phyloP scores from a whole-genome alignment of 2,329 filamentous ascomycete genomes.

The Hymenoscyphus repandus region DNA sequence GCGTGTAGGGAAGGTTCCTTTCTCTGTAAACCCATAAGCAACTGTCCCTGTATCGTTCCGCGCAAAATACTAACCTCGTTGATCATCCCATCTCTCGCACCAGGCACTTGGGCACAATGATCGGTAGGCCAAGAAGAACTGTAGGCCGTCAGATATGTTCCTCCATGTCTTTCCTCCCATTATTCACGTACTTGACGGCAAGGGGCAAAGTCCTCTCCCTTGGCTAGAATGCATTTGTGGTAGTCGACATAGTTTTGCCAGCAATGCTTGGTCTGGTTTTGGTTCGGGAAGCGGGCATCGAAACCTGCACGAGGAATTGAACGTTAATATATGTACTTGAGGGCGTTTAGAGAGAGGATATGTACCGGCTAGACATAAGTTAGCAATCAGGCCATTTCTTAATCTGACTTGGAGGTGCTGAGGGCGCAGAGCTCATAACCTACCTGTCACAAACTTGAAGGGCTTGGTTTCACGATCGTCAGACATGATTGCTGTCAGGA shows the following conservation, averaged over 20 bases:
- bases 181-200: slow-evolving; percentile 78
- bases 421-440: slow-evolving; percentile 34
- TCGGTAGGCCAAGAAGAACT: slow-evolving; percentile 97
- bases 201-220: slow-evolving; percentile 96
- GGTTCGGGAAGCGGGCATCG: slow-evolving; percentile 98
- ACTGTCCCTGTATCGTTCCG: neutral
- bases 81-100: slow-evolving; percentile 93
- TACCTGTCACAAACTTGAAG: slow-evolving; percentile 99
- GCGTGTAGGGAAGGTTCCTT: slow-evolving; percentile 63
- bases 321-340: slow-evolving; percentile 16
- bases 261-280: slow-evolving; percentile 99
- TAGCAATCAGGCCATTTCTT: slow-evolving; percentile 34
- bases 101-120: slow-evolving; percentile 95
- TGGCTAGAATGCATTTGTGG: slow-evolving; percentile 98
- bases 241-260: slow-evolving; percentile 99
- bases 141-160: slow-evolving; percentile 23
- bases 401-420: slow-evolving; percentile 13
- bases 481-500: slow-evolving; percentile 67
- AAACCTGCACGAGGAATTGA: slow-evolving; percentile 60
- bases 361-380: slow-evolving; percentile 43
- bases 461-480: slow-evolving; percentile 94
- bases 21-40: slow-evolving; percentile 42
- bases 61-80: slow-evolving; percentile 66
- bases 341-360: slow-evolving; percentile 18
- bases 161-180: slow-evolving; percentile 32